These are phyloP conservation scores for Tetradesmus lagerheimii DNA, from an alignment of 139 green algal species.

Conservation along the genomic window DNA sequence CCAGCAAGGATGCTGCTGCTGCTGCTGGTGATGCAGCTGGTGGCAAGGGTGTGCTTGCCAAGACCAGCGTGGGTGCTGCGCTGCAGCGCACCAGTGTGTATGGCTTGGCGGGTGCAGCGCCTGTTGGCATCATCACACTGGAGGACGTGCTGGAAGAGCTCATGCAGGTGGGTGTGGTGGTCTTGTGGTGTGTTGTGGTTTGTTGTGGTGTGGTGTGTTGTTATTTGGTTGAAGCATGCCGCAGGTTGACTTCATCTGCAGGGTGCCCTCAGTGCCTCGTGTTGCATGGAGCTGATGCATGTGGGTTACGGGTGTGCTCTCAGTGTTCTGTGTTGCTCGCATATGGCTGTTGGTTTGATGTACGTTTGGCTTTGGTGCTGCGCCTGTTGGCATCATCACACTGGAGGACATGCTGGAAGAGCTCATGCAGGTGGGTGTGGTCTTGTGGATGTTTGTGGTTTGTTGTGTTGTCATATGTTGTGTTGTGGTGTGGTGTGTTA, in stretches of 20 bases:
- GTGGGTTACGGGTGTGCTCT: background rate
- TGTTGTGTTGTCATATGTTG: no score
- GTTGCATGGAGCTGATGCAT: background rate
- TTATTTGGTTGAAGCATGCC: no score
- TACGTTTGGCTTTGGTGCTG: no score
- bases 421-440: constrained; percentile 43
- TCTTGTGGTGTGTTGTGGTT: background rate
- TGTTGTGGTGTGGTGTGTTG: background rate
- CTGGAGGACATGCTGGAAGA: constrained; percentile 85
- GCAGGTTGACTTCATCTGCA: no score
- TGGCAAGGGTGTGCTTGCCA: background rate
- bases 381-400: no score
- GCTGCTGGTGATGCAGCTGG: background rate
- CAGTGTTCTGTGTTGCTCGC: no score
- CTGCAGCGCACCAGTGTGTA: background rate
- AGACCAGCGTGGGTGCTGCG: background rate
- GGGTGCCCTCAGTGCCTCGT: background rate
- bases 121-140: constrained; percentile 78
- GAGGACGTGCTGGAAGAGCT: constrained; percentile 85
- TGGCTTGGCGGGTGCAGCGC: background rate
- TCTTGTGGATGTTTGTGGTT: no score
- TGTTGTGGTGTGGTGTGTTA: no score
- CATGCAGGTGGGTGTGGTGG: background rate
- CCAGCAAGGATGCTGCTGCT: background rate
- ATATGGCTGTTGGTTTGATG: no score